These are phyloP conservation scores for Annulohypoxylon stygium DNA, from an alignment of 495 filamentous ascomycete genomes.

Conservation along the genomic window DNA sequence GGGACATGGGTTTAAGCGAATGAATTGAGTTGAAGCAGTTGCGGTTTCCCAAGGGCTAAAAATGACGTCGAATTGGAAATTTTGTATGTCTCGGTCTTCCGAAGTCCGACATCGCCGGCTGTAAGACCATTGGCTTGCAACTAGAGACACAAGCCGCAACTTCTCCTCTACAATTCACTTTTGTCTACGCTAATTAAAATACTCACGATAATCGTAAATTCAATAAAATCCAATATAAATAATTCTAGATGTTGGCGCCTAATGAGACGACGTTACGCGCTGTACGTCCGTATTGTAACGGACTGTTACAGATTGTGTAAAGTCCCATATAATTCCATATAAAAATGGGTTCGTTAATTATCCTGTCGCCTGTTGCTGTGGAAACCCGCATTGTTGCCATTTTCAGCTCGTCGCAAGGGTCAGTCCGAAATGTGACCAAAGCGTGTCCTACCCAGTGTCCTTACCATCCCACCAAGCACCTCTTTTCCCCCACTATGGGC, in stretches of 20 bases:
- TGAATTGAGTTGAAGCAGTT: neutral
- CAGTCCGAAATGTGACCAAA: neutral
- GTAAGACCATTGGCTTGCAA: neutral
- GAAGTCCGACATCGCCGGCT: slow-evolving; percentile 46
- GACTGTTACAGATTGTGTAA: slow-evolving; percentile 15
- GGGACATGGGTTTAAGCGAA: neutral
- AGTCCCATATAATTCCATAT: slow-evolving; percentile 17
- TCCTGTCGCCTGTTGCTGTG: slow-evolving; percentile 42
- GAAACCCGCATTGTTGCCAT: slow-evolving; percentile 33
- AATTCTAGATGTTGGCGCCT: neutral
- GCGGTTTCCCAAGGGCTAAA: slow-evolving; percentile 9
- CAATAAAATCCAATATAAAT: slow-evolving; percentile 16
- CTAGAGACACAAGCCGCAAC: slow-evolving; percentile 7
- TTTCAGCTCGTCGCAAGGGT: neutral
- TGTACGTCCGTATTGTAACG: slow-evolving; percentile 4
- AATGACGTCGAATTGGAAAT: slow-evolving; percentile 43
- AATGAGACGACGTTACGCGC: slow-evolving; percentile 4
- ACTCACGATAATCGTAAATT: neutral
- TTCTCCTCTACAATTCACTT: slow-evolving; percentile 8
- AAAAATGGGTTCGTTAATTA: slow-evolving; percentile 12
- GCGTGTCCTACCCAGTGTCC: neutral
- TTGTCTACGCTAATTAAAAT: neutral
- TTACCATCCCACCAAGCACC: neutral
- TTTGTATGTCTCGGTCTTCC: slow-evolving; percentile 30
- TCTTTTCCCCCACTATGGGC: slow-evolving; percentile 35